These are phyloP conservation scores for Megacollybia marginata DNA, from an alignment of 768 basidiomycete species.

Conservation along the genomic window DNA sequence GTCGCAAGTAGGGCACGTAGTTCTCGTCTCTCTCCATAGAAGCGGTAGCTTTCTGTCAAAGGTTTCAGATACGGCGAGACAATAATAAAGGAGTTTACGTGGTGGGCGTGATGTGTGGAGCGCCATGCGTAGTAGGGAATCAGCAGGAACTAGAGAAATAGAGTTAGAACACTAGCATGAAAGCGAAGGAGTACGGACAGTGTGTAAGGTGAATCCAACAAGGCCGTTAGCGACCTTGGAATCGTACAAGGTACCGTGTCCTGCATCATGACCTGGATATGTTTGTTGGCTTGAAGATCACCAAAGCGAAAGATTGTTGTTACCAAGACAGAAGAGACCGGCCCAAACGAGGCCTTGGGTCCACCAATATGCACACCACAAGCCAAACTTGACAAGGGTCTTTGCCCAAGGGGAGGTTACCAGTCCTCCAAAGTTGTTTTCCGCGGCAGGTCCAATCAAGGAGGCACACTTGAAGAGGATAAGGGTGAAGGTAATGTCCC, in stretches of 20 bases:
- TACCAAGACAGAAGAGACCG: slow-evolving; percentile 40
- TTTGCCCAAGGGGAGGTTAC: slow-evolving; percentile 24
- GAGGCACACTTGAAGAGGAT: slow-evolving; percentile 37
- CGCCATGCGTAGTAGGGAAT: slow-evolving; percentile 64
- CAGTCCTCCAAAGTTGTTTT: slow-evolving; percentile 30
- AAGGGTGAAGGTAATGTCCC: slow-evolving; percentile 35
- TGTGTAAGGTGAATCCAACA: slow-evolving; percentile 42
- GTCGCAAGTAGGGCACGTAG: slow-evolving; percentile 38
- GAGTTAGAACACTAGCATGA: not conserved
- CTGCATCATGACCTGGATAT: slow-evolving; percentile 29
- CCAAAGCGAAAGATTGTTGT: not conserved
- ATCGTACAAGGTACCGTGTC: slow-evolving; percentile 33
- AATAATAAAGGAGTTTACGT: not conserved
- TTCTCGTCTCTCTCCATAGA: slow-evolving; percentile 77
- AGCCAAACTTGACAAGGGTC: slow-evolving; percentile 18
- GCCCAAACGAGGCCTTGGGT: slow-evolving; percentile 43
- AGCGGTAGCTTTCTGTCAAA: slow-evolving; percentile 48
- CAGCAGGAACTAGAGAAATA: slow-evolving; percentile 30
- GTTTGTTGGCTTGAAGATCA: not conserved
- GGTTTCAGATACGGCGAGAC: not conserved
- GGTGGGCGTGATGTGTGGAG: slow-evolving; percentile 64
- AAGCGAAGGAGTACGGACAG: slow-evolving; percentile 17
- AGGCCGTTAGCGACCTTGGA: slow-evolving; percentile 29
- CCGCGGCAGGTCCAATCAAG: slow-evolving; percentile 32
- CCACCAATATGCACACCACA: slow-evolving; percentile 46